These are phyloP conservation scores for Pichia kudriavzevii DNA, from an alignment of 1,139 yeast genomes.

Conservation along the genomic window DNA sequence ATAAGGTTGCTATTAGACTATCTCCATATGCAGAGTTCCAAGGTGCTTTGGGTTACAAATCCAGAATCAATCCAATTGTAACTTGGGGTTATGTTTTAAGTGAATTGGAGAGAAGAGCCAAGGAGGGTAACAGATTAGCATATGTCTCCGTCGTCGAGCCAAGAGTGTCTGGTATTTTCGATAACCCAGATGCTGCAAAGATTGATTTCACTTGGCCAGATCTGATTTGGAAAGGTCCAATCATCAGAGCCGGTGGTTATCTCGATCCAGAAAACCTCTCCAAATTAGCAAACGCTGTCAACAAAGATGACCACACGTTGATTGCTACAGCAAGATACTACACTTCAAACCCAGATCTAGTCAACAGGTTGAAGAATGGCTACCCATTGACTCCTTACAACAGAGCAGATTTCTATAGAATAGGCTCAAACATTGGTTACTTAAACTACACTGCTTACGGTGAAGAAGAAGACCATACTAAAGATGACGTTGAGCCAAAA, in stretches of 20 bases:
- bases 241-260: slow-evolving; percentile 15
- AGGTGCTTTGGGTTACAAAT: slow-evolving; percentile 32
- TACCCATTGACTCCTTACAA: slow-evolving; percentile 34
- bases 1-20: slow-evolving; percentile 46
- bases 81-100: slow-evolving; percentile 32
- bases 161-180: slow-evolving; percentile 21
- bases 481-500: slow-evolving; percentile 9
- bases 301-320: slow-evolving; percentile 14
- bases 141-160: slow-evolving; percentile 40
- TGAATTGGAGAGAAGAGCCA: slow-evolving; percentile 36
- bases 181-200: slow-evolving; percentile 7
- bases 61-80: slow-evolving; percentile 33
- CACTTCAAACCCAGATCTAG: slow-evolving; percentile 48
- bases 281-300: slow-evolving; percentile 5
- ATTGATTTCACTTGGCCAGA: slow-evolving; percentile 14
- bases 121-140: slow-evolving; percentile 34
- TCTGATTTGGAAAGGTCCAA: slow-evolving; percentile 12
- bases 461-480: slow-evolving; percentile 10
- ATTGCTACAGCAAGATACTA: slow-evolving; percentile 35
- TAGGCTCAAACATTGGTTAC: slow-evolving; percentile 19
- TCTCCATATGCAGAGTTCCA: slow-evolving; percentile 51
- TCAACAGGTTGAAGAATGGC: slow-evolving; percentile 39
- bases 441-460: slow-evolving; percentile 12
- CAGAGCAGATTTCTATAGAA: slow-evolving; percentile 32
- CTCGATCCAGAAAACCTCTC: slow-evolving; percentile 8